These are phyloP conservation scores for Aphanomyces stellatus DNA, from an alignment of 352 stramenopile species.

Conservation along the genomic window DNA sequence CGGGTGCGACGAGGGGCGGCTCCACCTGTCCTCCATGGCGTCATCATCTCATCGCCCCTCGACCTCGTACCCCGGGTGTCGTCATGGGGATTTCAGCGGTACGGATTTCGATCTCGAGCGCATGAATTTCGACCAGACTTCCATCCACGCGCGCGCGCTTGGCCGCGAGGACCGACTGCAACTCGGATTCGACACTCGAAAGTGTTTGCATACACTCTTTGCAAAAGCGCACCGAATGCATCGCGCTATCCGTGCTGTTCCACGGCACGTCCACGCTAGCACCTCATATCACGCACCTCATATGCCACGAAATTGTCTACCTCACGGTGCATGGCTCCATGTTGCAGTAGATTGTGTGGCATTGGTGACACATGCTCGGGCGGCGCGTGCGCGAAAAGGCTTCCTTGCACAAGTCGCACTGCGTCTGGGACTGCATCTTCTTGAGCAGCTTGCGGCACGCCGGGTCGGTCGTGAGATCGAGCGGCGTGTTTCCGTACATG, in stretches of 20 bases:
- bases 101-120: constrained; percentile 3
- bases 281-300: not conserved
- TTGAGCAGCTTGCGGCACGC: constrained; percentile 50
- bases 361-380: constrained; percentile 69
- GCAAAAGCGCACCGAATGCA: constrained; percentile 46
- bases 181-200: constrained; percentile 53
- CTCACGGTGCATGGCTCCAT: constrained; percentile 48
- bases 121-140: not conserved
- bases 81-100: not conserved
- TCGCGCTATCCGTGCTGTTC: not conserved
- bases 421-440: constrained; percentile 47
- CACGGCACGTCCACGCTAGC: constrained; percentile 12
- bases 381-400: constrained; percentile 51
- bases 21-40: too few relatives aligned
- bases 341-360: constrained; percentile 71
- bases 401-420: constrained; percentile 74
- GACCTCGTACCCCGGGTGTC: too few relatives aligned
- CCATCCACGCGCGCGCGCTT: constrained; percentile 33
- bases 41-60: too few relatives aligned
- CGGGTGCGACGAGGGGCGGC: too few relatives aligned
- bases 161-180: constrained; percentile 44
- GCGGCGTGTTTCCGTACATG: constrained; percentile 58
- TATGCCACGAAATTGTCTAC: not conserved
- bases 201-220: constrained; percentile 68
- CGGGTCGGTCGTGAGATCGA: constrained; percentile 59